Conservation (phyloP, 345 rosid species). For the Rhodamnia argentea region DNA sequence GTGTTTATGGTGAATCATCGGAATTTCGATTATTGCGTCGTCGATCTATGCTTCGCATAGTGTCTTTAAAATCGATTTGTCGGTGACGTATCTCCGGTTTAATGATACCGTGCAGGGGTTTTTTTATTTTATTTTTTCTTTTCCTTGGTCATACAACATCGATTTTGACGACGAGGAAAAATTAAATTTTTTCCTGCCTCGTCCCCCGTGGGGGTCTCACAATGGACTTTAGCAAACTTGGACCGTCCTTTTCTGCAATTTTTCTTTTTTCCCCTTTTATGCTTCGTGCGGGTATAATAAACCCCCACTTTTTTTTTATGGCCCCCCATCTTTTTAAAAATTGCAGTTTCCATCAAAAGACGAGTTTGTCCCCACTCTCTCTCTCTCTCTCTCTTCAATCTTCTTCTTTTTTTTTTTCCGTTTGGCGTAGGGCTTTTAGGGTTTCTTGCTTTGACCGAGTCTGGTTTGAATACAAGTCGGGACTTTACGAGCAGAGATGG, state of each 20-base stretch:
- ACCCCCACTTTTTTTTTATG: neutral
- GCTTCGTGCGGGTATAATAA: conserved; percentile 5
- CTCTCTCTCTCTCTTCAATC: neutral
- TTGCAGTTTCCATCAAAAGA: neutral
- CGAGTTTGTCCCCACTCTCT: neutral
- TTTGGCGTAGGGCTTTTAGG: neutral
- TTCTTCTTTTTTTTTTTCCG: neutral
- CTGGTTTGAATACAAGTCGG: neutral
- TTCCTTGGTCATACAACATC: no score
- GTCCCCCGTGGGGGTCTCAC: neutral
- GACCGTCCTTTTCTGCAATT: neutral
- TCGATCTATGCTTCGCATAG: no score
- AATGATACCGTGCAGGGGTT: no score
- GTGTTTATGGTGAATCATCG: no score
- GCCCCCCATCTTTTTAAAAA: neutral
- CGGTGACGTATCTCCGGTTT: no score
- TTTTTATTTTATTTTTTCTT: no score
- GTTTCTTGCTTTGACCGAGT: neutral
- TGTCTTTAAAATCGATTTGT: no score
- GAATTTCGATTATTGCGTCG: no score
- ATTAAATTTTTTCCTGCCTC: neutral
- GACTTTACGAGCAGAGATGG: neutral
- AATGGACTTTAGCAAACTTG: neutral
- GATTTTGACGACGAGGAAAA: neutral
- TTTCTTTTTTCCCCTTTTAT: neutral